Evolutionary conservation across 1,284 basidiomycete genomes (phyloP).

Genomic region (Austropuccinia psidii): DNA sequence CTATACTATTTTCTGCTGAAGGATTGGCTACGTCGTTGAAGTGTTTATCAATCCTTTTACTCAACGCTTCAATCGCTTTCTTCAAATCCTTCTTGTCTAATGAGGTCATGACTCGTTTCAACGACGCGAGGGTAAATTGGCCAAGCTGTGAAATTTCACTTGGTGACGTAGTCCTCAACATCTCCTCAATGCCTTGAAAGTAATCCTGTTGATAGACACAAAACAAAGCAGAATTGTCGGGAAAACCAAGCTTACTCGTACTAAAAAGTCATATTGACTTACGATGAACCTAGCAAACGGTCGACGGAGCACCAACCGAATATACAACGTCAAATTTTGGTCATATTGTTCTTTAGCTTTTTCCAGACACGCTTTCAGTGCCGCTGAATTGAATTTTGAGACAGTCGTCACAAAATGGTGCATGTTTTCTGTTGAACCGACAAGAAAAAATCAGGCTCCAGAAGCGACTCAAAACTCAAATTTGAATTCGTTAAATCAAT

Average conservation of each 20-base stretch:
- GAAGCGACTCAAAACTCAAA: background rate
- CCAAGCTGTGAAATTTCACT: constrained; percentile 69
- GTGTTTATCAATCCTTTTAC: constrained; percentile 90
- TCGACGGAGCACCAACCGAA: constrained; percentile 74
- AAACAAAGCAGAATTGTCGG: background rate
- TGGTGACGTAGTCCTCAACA: constrained; percentile 70
- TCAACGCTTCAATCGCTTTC: constrained; percentile 70
- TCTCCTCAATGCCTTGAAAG: constrained; percentile 80
- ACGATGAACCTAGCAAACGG: constrained; percentile 83
- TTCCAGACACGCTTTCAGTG: constrained; percentile 60
- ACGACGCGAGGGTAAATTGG: constrained; percentile 65
- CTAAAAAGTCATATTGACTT: constrained; percentile 45
- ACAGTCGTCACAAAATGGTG: constrained; percentile 80
- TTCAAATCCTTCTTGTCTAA: constrained; percentile 78
- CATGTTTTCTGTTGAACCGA: constrained; percentile 70
- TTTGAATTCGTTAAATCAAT: background rate
- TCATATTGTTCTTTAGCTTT: constrained; percentile 75
- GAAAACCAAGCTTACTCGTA: background rate
- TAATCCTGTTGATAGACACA: constrained; percentile 61
- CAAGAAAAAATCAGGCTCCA: background rate
- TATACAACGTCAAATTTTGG: constrained; percentile 75
- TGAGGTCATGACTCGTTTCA: constrained; percentile 81
- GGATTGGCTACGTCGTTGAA: constrained; percentile 58
- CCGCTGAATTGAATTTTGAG: constrained; percentile 57
- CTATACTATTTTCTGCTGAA: constrained; percentile 59